Conservation (phyloP, 129 eudicot species). For the Silybum marianum region DNA sequence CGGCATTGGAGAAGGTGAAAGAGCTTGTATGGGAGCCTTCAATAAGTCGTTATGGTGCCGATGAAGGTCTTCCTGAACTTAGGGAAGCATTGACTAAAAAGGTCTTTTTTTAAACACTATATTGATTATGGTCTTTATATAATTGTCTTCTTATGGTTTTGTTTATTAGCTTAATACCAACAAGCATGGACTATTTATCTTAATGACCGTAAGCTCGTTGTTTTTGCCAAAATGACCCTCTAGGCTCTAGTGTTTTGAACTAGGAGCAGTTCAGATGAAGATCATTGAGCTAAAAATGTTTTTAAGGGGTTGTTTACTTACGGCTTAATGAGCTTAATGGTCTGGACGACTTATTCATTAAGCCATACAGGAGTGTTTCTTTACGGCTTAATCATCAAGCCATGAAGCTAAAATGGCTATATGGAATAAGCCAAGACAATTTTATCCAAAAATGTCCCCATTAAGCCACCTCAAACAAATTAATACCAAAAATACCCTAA, state of each 20-base stretch:
- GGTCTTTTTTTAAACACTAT: constrained; percentile 39
- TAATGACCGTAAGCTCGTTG: not conserved
- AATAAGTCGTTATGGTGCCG: constrained; percentile 89
- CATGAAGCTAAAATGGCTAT: no score
- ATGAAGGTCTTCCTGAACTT: constrained; percentile 96
- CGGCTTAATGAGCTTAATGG: no score
- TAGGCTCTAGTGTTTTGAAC: not conserved
- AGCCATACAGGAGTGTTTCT: no score
- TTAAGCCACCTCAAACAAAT: no score
- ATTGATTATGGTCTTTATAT: not conserved
- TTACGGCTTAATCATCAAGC: no score
- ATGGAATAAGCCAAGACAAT: no score
- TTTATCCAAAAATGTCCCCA: no score
- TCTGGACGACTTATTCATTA: no score
- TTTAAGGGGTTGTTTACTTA: no score
- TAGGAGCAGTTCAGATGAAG: not conserved
- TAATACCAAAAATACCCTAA: no score
- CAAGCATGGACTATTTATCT: not conserved
- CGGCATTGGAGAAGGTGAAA: constrained; percentile 76
- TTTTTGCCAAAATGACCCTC: not conserved
- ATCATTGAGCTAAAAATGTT: not conserved
- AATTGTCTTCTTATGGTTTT: not conserved
- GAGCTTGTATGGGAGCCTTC: constrained; percentile 83
- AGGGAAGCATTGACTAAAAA: constrained; percentile 81
- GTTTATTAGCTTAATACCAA: not conserved